Conservation (phyloP, 2,329 filamentous ascomycete species). For the Dryadomyces quercus-mongolicae region DNA sequence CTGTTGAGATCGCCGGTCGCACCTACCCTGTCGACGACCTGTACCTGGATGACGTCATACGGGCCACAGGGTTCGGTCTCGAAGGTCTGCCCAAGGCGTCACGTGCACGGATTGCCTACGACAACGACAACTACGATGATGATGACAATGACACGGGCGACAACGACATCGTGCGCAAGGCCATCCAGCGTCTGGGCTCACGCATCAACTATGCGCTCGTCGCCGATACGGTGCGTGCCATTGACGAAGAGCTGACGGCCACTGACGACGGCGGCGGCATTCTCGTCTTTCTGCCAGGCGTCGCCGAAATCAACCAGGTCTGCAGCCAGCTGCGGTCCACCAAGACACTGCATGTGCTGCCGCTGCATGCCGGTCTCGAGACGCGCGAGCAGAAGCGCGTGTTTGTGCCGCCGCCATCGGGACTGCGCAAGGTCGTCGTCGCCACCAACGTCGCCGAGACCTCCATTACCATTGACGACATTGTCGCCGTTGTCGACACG, state of each 20-base stretch:
- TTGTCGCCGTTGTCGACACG: slow-evolving; percentile 90
- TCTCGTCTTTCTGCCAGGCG: slow-evolving; percentile 88
- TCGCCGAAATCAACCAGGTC: slow-evolving; percentile 79
- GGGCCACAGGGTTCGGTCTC: slow-evolving; percentile 58
- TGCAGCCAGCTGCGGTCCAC: slow-evolving; percentile 49
- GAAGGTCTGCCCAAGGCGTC: slow-evolving; percentile 11
- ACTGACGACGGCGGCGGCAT: slow-evolving; percentile 69
- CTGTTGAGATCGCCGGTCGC: slow-evolving; percentile 76
- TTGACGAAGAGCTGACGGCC: slow-evolving; percentile 61
- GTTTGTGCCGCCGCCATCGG: slow-evolving; percentile 62
- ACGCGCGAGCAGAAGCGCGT: slow-evolving; percentile 81
- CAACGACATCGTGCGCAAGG: slow-evolving; percentile 50
- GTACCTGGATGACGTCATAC: slow-evolving; percentile 79
- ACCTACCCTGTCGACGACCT: slow-evolving; percentile 85
- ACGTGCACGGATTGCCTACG: neutral
- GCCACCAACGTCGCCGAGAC: slow-evolving; percentile 97
- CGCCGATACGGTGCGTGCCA: slow-evolving; percentile 64
- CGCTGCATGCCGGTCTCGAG: slow-evolving; percentile 83
- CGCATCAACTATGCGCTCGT: slow-evolving; percentile 89
- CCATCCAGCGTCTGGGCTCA: slow-evolving; percentile 61
- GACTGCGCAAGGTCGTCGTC: slow-evolving; percentile 83
- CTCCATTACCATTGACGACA: slow-evolving; percentile 95
- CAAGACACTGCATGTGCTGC: slow-evolving; percentile 58
- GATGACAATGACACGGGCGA: neutral
- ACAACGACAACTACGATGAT: no score